Evolutionary conservation across 306 rosid genomes (phyloP).

Genomic region (Lagenaria siceraria): DNA sequence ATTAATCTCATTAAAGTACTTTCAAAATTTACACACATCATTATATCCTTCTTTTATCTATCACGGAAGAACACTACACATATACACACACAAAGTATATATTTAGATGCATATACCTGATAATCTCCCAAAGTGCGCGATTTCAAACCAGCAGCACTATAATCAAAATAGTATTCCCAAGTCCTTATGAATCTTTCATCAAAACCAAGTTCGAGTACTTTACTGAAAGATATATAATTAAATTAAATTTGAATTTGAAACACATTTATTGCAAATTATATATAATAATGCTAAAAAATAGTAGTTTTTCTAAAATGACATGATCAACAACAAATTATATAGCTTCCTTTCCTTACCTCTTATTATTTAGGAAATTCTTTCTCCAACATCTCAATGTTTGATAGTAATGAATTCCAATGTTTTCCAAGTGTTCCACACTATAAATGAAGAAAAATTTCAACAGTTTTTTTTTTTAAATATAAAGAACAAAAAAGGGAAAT

Average conservation of each 20-base stretch:
- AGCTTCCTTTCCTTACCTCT: slow-evolving; percentile 24
- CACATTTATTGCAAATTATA: too few species aligned
- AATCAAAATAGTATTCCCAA: slow-evolving; percentile 84
- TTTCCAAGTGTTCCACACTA: slow-evolving; percentile 47
- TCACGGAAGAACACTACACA: too few species aligned
- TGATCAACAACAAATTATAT: neutral
- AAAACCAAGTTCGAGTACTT: slow-evolving; percentile 52
- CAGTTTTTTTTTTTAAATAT: too few species aligned
- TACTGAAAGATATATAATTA: slow-evolving; percentile 14
- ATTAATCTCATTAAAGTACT: too few species aligned
- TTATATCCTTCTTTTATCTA: too few species aligned
- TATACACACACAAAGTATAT: too few species aligned
- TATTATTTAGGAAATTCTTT: slow-evolving; percentile 46
- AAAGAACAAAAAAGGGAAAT: too few species aligned
- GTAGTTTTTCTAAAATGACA: too few species aligned
- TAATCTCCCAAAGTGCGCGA: slow-evolving; percentile 56
- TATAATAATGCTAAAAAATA: too few species aligned
- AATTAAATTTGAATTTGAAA: too few species aligned
- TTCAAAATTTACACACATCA: too few species aligned
- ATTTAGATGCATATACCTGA: slow-evolving; percentile 33
- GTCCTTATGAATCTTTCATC: slow-evolving; percentile 61
- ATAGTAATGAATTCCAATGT: slow-evolving; percentile 70
- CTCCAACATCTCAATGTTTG: slow-evolving; percentile 72
- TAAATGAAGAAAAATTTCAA: too few species aligned
- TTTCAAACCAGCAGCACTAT: slow-evolving; percentile 66